These are phyloP conservation scores for Aspergillus costaricaensis DNA, from an alignment of 2,329 filamentous ascomycete species.

Conservation along the genomic window DNA sequence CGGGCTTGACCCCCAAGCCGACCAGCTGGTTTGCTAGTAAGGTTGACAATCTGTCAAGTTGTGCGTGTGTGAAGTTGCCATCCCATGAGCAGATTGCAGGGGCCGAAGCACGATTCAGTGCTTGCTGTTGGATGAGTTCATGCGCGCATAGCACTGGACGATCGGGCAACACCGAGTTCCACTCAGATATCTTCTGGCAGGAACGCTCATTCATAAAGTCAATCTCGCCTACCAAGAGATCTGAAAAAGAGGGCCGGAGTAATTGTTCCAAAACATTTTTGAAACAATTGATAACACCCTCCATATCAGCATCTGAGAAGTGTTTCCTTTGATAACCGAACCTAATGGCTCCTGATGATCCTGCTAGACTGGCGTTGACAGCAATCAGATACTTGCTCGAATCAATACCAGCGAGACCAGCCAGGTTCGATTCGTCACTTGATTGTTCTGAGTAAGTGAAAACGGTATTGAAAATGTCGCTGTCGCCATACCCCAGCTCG, in stretches of 20 bases:
- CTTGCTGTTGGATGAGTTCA: constrained; percentile 40
- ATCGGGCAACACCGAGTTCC: constrained; percentile 36
- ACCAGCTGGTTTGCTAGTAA: constrained; percentile 40
- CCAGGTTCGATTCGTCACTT: constrained; percentile 8
- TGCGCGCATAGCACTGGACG: constrained; percentile 38
- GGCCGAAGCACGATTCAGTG: constrained; percentile 23
- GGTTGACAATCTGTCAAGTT: constrained; percentile 42
- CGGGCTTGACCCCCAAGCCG: constrained; percentile 41
- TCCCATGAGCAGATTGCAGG: constrained; percentile 40
- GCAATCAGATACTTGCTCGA: constrained; percentile 27
- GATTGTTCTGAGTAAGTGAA: constrained; percentile 22
- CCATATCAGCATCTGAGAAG: constrained; percentile 45
- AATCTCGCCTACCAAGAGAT: constrained; percentile 29
- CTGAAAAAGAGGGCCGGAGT: constrained; percentile 14
- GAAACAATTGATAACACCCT: constrained; percentile 37
- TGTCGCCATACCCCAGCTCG: constrained; percentile 28
- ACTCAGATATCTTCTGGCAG: constrained; percentile 33
- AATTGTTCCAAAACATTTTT: constrained; percentile 35
- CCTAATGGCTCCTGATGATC: constrained; percentile 49
- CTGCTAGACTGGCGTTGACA: constrained; percentile 31
- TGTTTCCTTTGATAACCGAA: constrained; percentile 55
- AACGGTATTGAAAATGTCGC: constrained; percentile 34
- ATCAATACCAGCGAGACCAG: constrained; percentile 4
- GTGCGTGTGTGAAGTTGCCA: constrained; percentile 38
- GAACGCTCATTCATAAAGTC: constrained; percentile 35